Evolutionary conservation across 2,329 filamentous ascomycete genomes (phyloP), one percentile per base, ranked within the genome.

Genomic region (Alternaria sp.): DNA sequence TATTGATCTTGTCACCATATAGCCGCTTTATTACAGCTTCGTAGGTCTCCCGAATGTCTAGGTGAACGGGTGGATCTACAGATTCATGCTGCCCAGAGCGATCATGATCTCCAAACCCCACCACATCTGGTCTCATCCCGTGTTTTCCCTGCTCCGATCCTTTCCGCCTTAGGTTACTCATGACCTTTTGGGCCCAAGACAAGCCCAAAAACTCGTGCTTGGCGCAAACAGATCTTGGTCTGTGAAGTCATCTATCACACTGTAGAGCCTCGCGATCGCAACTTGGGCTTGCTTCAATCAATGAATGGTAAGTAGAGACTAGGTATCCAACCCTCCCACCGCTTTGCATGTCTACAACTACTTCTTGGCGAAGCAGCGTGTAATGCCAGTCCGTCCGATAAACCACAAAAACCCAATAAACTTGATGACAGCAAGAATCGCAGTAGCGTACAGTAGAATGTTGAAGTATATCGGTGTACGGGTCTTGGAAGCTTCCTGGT

Each of bases 371-470:
- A 97, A 96, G 85, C 94, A 97, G 88, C 93, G 97, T 87, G 97
- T 91, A 80, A 98, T 87, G 80, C 95, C 94, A 56, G 93, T 96
- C 83, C 88, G 91, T 77, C 93, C 92, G 72, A 99, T 82, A 89
- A 98, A 99, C 92, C 92, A 97, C 74, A 85, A 79, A 82, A 93
- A 97, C 66, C 95, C 95, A 60, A 92, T 83, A 85, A 99, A 98
- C 68, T 95, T 92, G 78, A 98, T 81, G 46, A 97, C 74, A 2
- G 93, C 91, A 63, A 98, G 82, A 52, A 85, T 85, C 29, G 94
- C 93, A 13, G 94, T 98, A 33, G 93, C 88, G 83, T 93, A 97
- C 71, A 99, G 84, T 56, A 99, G 84, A 74, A 92, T 89, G 79
- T 90, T 88, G 90, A 99, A 99, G 85, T 96, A 99, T 73, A 85